Evolutionary conservation across 768 basidiomycete genomes (phyloP).

Genomic region (Pilatotrama ljubarskyi): DNA sequence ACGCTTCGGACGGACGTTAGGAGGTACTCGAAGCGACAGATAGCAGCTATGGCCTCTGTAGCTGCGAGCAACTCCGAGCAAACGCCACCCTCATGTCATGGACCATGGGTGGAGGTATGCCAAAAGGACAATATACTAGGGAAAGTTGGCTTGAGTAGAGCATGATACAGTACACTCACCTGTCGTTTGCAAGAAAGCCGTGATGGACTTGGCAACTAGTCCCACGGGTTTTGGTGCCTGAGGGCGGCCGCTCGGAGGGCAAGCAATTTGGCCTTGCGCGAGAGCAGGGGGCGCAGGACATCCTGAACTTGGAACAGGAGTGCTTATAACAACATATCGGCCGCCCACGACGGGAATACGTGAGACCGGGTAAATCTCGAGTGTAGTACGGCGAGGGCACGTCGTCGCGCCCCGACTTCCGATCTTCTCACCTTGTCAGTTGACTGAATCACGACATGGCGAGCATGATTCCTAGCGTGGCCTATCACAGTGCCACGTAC

Average conservation of each 20-base stretch:
- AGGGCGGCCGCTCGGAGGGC: slow-evolving; percentile 8
- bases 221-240: slow-evolving; percentile 7
- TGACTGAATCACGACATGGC: slow-evolving; percentile 25
- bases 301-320: neutral
- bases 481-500: slow-evolving; percentile 18
- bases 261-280: neutral
- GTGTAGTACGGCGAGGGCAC: slow-evolving; percentile 22
- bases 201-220: neutral
- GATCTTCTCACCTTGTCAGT: slow-evolving; percentile 24
- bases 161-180: neutral
- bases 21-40: slow-evolving; percentile 16
- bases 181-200: neutral
- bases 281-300: slow-evolving; percentile 3
- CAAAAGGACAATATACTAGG: neutral
- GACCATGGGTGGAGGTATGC: neutral
- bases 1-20: slow-evolving; percentile 9
- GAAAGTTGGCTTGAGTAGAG: neutral
- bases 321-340: slow-evolving; percentile 10
- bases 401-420: slow-evolving; percentile 22
- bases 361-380: slow-evolving; percentile 32
- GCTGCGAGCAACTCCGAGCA: slow-evolving; percentile 18
- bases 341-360: slow-evolving; percentile 11
- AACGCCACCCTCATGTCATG: slow-evolving; percentile 2
- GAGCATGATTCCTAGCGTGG: neutral
- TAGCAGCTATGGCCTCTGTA: slow-evolving; percentile 16